Evolutionary conservation across 768 basidiomycete genomes (phyloP), one percentile per base, ranked within the genome.

Genomic region (Trametes villosa): DNA sequence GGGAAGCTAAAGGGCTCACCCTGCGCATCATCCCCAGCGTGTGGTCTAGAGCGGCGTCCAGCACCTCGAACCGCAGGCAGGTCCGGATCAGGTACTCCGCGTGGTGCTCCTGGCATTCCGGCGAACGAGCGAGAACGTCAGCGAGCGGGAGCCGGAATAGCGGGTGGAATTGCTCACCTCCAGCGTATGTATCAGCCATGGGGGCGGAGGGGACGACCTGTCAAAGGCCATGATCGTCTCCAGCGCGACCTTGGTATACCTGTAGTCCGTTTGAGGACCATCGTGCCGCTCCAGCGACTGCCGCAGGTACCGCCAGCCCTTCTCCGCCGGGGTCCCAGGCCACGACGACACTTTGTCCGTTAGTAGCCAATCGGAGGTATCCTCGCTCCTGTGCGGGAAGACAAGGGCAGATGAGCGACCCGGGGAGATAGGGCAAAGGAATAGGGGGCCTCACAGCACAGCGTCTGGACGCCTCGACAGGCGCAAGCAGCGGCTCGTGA

Each of bases 281-380:
- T 99, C 96, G 67, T 97, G 84, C 48, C 88, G 85, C 57, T 88
- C 84, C 62, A 98, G 78, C 20, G 88, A 83, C 65, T 86, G 81
- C 64, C 93, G 89, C 45, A 99, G 82, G 72, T 94, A 94, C 69
- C 90, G 83, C 92, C 95, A 95, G 5, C 88, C 94, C 62, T 91
- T 84, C 64, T 92, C 88, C 34, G 86, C 82, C 18, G 87, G 78
- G 7, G 89, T 83, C 4, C 96, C 96, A 20, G 89, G 83, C 89
- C 96, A 96, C 0, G 90, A 88, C 2, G 86, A 81, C 11, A 92
- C 82, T 60, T 87, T 85, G 68, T 94, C 91, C 20, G 87, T 87
- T 36, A 92, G 78, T 33, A 98, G 79, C 95, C 96, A 98, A 63
- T 89, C 86, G 1, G 86, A 85, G 4, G 82, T 83, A 55, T 90